Evolutionary conservation across 129 eudicot genomes (phyloP).

Genomic region (Escallonia rubra): DNA sequence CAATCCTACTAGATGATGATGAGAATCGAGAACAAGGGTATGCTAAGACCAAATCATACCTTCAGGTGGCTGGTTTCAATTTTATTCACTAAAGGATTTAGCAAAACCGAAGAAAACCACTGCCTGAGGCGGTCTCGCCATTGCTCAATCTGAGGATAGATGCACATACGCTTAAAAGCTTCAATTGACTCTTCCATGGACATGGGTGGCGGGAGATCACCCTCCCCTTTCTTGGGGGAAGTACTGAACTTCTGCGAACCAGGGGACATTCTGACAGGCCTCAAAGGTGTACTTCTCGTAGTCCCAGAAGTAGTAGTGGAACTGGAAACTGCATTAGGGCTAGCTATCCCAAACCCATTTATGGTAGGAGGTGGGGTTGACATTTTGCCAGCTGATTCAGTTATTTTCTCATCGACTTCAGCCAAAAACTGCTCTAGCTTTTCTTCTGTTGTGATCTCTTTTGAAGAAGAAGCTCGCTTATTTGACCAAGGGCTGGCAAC

Average conservation of each 20-base stretch:
- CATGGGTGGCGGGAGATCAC: constrained; percentile 91
- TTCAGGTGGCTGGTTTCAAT: constrained; percentile 74
- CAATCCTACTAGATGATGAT: background rate
- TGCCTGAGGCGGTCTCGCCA: constrained; percentile 95
- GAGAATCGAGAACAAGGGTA: background rate
- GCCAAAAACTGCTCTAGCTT: constrained; percentile 77
- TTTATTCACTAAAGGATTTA: constrained; percentile 71
- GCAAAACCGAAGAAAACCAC: constrained; percentile 83
- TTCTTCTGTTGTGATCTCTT: constrained; percentile 71
- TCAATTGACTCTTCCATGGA: constrained; percentile 87
- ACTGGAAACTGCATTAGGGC: constrained; percentile 51
- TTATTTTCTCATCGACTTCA: constrained; percentile 74
- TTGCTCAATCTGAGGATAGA: constrained; percentile 89
- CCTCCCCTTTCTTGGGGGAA: constrained; percentile 93
- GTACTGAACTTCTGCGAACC: constrained; percentile 87
- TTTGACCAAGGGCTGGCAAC: constrained; percentile 80
- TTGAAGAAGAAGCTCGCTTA: constrained; percentile 54
- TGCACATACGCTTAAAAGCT: constrained; percentile 65
- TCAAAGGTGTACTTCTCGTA: constrained; percentile 84
- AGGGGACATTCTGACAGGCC: constrained; percentile 98
- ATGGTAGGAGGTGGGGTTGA: constrained; percentile 82
- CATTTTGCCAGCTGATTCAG: constrained; percentile 74
- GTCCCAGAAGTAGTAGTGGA: constrained; percentile 69
- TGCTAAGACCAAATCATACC: constrained; percentile 33
- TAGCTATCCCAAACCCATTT: constrained; percentile 56